Percentiles rank a stretch among this genome's conserved stretches.
Evolutionary conservation across 73 alveolate species (phyloP).

Genomic region (Paramecium pentaurelia): DNA sequence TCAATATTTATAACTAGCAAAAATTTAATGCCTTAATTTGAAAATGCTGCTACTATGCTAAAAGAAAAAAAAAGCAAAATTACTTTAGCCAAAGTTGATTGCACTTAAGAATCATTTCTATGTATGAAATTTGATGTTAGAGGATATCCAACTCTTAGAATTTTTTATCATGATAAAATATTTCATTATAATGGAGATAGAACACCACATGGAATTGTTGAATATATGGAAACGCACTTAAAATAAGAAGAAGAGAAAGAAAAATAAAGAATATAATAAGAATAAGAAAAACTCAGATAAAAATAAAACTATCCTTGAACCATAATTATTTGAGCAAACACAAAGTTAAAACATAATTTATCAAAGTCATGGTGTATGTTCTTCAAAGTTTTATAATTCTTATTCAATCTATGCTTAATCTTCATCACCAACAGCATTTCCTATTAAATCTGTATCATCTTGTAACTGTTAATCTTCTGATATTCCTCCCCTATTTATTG

Average conservation of each 20-base stretch:
- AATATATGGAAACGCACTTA: not conserved
- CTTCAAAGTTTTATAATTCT: not conserved
- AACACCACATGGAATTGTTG: not conserved
- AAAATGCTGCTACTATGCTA: not conserved
- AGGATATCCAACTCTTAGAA: constrained; percentile 42
- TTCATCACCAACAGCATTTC: constrained; percentile 43
- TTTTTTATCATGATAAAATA: constrained; percentile 12
- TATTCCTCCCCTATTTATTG: not conserved
- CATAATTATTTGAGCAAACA: not conserved
- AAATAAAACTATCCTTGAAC: not conserved
- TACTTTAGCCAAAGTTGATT: constrained; percentile 23
- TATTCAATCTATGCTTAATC: not conserved
- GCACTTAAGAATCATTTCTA: not conserved
- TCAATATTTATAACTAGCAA: not conserved
- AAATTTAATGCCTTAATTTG: not conserved
- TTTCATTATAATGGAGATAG: constrained; percentile 1
- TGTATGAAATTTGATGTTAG: not conserved
- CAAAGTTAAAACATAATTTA: not conserved
- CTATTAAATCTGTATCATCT: constrained; percentile 24
- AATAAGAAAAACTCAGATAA: not conserved
- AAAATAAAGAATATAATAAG: not conserved
- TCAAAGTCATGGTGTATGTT: not conserved
- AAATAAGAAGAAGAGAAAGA: not conserved
- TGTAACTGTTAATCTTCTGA: not conserved
- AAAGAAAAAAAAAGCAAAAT: not conserved